Conservation (phyloP, 2,329 filamentous ascomycete genomes). For the Exophiala dermatitidis region DNA sequence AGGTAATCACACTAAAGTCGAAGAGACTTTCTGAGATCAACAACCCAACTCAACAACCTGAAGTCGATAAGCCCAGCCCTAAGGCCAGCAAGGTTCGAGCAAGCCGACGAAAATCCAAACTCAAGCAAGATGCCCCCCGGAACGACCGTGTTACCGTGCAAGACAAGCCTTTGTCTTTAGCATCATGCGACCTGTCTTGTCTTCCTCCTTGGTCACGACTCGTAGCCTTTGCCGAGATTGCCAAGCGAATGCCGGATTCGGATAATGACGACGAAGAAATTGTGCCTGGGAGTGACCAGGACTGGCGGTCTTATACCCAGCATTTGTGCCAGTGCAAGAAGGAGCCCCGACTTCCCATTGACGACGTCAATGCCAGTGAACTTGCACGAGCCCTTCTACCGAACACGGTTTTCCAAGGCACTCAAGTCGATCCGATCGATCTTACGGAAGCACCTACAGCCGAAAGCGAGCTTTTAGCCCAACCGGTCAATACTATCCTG, state of each 20-base stretch:
- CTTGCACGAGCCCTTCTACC: conserved; percentile 17
- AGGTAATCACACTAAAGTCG: conserved; percentile 12
- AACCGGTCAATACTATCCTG: conserved; percentile 22
- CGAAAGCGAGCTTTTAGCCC: conserved; percentile 11
- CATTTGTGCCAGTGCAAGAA: conserved; percentile 14
- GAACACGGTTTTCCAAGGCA: conserved; percentile 12
- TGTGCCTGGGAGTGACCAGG: conserved; percentile 12
- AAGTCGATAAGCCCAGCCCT: not conserved
- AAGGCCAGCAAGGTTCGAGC: not conserved
- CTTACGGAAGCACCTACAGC: conserved; percentile 2
- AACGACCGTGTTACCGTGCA: not conserved
- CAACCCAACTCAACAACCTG: not conserved
- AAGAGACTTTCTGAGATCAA: conserved; percentile 3
- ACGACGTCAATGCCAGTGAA: conserved; percentile 13
- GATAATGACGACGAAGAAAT: conserved; percentile 16
- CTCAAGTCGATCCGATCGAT: conserved; percentile 8
- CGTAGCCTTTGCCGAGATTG: conserved; percentile 21
- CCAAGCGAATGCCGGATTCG: conserved; percentile 13
- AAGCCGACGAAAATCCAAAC: not conserved
- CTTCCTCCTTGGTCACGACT: conserved; percentile 14
- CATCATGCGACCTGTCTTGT: conserved; percentile 17
- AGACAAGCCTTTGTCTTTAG: not conserved
- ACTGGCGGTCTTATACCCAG: conserved; percentile 12
- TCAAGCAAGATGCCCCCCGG: not conserved
- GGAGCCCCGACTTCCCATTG: not conserved